phyloP scores from a whole-genome alignment of 768 basidiomycete species.

The Phaeolepiota aurea region DNA sequence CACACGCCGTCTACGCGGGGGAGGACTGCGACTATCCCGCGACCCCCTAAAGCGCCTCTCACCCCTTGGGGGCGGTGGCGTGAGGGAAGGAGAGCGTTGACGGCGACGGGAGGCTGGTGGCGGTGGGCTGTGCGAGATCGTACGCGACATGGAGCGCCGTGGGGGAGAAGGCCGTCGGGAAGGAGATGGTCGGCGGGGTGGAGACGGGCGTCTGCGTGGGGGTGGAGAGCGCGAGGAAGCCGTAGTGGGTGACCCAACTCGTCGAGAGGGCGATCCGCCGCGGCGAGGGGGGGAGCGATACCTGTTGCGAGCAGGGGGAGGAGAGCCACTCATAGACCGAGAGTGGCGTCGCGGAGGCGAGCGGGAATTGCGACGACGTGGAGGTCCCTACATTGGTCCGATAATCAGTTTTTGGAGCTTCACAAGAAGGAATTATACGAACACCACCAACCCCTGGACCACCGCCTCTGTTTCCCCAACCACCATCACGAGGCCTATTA shows the following conservation, averaged over 20 bases:
- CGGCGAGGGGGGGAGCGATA: slow-evolving; percentile 35
- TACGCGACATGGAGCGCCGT: slow-evolving; percentile 15
- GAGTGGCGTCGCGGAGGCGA: slow-evolving; percentile 43
- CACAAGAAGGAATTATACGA: slow-evolving; percentile 11
- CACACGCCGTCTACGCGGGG: slow-evolving; percentile 33
- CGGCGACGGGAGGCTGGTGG: slow-evolving; percentile 26
- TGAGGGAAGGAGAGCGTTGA: slow-evolving; percentile 37
- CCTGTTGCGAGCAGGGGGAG: slow-evolving; percentile 29
- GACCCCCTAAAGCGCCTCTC: slow-evolving; percentile 22
- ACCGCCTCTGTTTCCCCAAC: slow-evolving; percentile 64
- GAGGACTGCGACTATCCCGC: slow-evolving; percentile 50
- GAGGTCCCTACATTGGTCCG: slow-evolving; percentile 21
- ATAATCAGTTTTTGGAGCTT: slow-evolving; percentile 1
- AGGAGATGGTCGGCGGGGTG: slow-evolving; percentile 7
- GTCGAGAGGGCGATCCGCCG: slow-evolving; percentile 23
- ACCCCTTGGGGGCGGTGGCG: too few species aligned
- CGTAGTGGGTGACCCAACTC: slow-evolving; percentile 16
- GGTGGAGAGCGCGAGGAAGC: slow-evolving; percentile 19
- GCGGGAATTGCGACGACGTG: slow-evolving; percentile 38
- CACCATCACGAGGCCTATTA: slow-evolving; percentile 42
- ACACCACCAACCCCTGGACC: slow-evolving; percentile 30
- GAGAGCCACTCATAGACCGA: slow-evolving; percentile 27
- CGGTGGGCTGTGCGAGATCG: slow-evolving; percentile 30
- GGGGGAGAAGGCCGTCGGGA: not conserved
- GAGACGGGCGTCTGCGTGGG: slow-evolving; percentile 13